Base-by-base conservation (phyloP, 352 stramenopile species). In the Lagenidium giganteum region DNA sequence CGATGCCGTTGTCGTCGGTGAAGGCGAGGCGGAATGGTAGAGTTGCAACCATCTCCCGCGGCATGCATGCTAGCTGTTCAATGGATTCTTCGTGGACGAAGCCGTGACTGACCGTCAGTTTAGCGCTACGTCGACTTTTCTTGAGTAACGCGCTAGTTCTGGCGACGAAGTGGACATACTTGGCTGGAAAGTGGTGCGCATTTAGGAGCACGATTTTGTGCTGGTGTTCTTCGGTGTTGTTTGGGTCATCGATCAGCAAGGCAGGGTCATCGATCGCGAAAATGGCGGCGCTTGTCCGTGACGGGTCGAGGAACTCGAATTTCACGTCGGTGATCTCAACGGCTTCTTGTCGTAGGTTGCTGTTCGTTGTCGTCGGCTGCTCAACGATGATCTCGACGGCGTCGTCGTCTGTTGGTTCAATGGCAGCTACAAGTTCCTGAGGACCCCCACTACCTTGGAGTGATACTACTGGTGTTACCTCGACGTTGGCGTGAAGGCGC, bases 11-110 rank as follows among this genome's bases (percentile, higher is more conserved):
- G 49, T 96, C 85, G 13, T 78, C 67, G 0, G 81, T 46, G 36
- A 96, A 96, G 22, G 91, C 70, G 26, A 95, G 73, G 13, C 79
- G 72, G 42, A 93, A 76, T 5, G 68, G 65, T 1, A 67, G 77
- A n/a, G 61, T 70, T 26, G 81, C 68, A 21, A 83, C 63, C 26
- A 64, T 66, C 18, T 74, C n/a, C n/a, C n/a, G 57, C 4, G 78
- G 49, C 29, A 92, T 70, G 22, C 58, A 79, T 0, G 58, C 51
- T 4, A 93, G 34, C 18, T 71, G 65, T 14, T 88, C 65, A 40
- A 90, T 67, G 6, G 77, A 85, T 37, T 88, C 67, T 28, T 83
- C 66, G 17, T 88, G 51, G 33, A 90, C 48, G 22, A 63, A 76
- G 18, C 20, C 23, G 8, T 57, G 56, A 11, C 38, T 41, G 21